A percentile compares a stretch with the other conserved stretches of the same genome.
Evolutionary conservation across 495 filamentous ascomycete species (phyloP).

Genomic region (Xanthoparmelia taractica): DNA sequence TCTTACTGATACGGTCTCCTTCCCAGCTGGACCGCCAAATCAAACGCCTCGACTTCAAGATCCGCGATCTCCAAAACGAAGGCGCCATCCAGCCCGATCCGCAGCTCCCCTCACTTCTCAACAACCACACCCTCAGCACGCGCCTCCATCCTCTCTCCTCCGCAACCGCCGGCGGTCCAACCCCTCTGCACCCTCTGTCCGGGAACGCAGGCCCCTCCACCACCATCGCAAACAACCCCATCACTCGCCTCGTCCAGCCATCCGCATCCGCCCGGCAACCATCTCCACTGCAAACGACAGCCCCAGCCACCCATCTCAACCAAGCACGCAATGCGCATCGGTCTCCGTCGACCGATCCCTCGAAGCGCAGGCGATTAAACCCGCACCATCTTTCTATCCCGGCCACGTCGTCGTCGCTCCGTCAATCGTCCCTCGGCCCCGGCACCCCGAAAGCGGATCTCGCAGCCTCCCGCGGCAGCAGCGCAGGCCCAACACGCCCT

Average conservation of each 20-base stretch:
- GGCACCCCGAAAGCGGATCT: slow-evolving; percentile 77
- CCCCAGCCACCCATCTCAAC: slow-evolving; percentile 26
- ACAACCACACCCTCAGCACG: slow-evolving; percentile 51
- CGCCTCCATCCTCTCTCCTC: slow-evolving; percentile 45
- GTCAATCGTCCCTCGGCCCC: slow-evolving; percentile 75
- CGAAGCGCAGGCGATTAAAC: slow-evolving; percentile 66
- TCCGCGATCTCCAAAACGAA: slow-evolving; percentile 74
- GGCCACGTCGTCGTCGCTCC: slow-evolving; percentile 61
- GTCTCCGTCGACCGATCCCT: slow-evolving; percentile 69
- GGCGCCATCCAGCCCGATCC: slow-evolving; percentile 69
- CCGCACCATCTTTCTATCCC: slow-evolving; percentile 57
- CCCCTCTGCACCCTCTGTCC: slow-evolving; percentile 38
- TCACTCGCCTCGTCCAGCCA: slow-evolving; percentile 36
- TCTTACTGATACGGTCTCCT: slow-evolving; percentile 19
- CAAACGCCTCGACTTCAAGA: slow-evolving; percentile 75
- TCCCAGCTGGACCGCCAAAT: slow-evolving; percentile 70
- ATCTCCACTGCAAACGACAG: slow-evolving; percentile 24
- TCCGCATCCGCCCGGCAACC: slow-evolving; percentile 39
- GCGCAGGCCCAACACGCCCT: slow-evolving; percentile 23
- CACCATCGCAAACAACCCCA: slow-evolving; percentile 40
- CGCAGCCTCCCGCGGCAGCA: slow-evolving; percentile 18
- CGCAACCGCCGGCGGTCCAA: slow-evolving; percentile 38
- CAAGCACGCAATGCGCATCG: slow-evolving; percentile 47
- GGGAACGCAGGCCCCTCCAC: slow-evolving; percentile 35
- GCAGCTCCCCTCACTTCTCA: slow-evolving; percentile 70